Evolutionary conservation across 1,284 basidiomycete genomes (phyloP).

Genomic region (Ceratobasidium sp.): DNA sequence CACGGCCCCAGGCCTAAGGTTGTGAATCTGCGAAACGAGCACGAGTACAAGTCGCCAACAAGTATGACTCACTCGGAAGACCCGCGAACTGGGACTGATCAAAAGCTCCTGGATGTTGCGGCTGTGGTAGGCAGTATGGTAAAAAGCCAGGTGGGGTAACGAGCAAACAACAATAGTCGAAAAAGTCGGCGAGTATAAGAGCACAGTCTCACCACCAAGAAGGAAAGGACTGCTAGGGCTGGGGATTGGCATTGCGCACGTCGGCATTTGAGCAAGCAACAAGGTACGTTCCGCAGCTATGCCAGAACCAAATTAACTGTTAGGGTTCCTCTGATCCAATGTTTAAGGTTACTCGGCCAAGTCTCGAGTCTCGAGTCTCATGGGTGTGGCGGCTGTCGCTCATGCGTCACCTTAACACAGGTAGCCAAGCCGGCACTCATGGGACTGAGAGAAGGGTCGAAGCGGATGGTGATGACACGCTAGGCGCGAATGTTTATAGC

Average conservation of each 20-base stretch:
- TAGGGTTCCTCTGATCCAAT: too few relatives aligned
- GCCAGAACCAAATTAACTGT: too few relatives aligned
- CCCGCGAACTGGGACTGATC: slow-evolving; percentile 65
- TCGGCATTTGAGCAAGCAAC: slow-evolving; percentile 18
- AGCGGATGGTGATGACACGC: too few relatives aligned
- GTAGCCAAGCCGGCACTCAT: too few relatives aligned
- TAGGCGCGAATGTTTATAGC: too few relatives aligned
- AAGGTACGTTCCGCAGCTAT: too few relatives aligned
- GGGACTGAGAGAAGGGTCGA: too few relatives aligned
- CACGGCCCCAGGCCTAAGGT: slow-evolving; percentile 59
- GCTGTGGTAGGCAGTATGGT: slow-evolving; percentile 19
- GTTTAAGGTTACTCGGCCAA: too few relatives aligned
- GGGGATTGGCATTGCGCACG: slow-evolving; percentile 10
- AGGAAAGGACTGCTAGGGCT: background rate
- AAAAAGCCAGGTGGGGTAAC: background rate
- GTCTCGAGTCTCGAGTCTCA: too few relatives aligned
- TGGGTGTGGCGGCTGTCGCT: too few relatives aligned
- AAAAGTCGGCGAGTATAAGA: too few relatives aligned
- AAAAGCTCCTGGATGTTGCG: slow-evolving; percentile 62
- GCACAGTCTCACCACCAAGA: background rate
- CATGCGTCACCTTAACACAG: too few relatives aligned
- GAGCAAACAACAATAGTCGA: background rate
- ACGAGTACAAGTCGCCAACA: slow-evolving; percentile 40
- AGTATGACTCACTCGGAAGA: slow-evolving; percentile 60
- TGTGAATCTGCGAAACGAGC: slow-evolving; percentile 53